Conservation (phyloP, 225 moss, liverwort and hornwort species). For the Sphagnum contortum region DNA sequence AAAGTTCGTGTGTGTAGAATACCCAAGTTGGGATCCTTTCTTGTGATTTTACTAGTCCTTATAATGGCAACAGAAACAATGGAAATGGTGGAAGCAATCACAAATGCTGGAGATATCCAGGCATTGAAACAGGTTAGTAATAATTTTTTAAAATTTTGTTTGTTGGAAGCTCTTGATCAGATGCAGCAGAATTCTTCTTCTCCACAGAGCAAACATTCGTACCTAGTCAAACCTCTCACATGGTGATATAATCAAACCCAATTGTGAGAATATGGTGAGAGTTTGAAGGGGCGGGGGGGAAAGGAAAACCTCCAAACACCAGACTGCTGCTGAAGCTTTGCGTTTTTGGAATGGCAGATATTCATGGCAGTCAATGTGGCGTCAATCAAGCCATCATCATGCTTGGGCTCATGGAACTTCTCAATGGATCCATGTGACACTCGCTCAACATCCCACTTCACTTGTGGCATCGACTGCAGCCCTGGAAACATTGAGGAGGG, state of each 20-base stretch:
- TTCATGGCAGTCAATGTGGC: constrained; percentile 37
- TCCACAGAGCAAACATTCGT: background rate
- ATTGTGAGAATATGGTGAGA: background rate
- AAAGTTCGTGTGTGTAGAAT: too few species aligned
- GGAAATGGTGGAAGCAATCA: constrained; percentile 17
- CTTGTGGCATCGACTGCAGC: constrained; percentile 38
- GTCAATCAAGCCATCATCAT: constrained; percentile 30
- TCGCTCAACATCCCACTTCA: constrained; percentile 12
- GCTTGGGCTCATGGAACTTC: constrained; percentile 41
- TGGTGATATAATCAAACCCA: background rate
- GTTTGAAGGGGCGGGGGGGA: background rate
- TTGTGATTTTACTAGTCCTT: too few species aligned
- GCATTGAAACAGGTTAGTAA: constrained; percentile 30
- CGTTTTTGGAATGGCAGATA: constrained; percentile 18
- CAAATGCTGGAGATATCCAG: constrained; percentile 31
- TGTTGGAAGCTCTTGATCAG: background rate
- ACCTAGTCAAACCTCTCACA: too few species aligned
- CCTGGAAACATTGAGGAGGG: constrained; percentile 5
- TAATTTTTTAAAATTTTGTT: background rate
- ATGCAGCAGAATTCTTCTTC: background rate
- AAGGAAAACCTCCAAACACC: background rate
- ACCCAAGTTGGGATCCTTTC: too few species aligned
- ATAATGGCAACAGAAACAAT: background rate
- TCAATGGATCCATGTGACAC: constrained; percentile 32
- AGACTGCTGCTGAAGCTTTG: background rate